These are phyloP conservation scores for Ottelia alismoides DNA, from an alignment of 106 monocot genomes.

Conservation along the genomic window DNA sequence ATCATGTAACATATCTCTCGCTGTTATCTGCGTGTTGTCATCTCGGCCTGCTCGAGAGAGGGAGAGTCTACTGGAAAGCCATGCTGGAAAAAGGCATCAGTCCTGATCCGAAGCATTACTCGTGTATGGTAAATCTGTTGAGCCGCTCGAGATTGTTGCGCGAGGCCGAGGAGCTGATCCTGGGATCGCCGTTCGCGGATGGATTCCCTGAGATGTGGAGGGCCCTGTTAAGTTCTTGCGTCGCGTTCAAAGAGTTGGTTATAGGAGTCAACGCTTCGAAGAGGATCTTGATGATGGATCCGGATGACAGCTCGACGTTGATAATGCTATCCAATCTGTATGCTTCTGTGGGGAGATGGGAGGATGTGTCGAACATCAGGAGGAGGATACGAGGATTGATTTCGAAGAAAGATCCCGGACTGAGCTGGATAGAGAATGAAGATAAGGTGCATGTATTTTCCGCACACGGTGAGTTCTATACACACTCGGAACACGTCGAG, in stretches of 20 bases:
- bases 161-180: constrained; percentile 65
- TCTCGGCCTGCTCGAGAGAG: constrained; percentile 54
- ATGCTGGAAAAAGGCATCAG: constrained; percentile 51
- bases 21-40: constrained; percentile 79
- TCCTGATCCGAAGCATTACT: constrained; percentile 68
- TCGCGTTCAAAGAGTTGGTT: constrained; percentile 32
- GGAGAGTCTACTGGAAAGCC: constrained; percentile 67
- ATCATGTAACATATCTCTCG: constrained; percentile 68
- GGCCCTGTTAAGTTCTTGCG: constrained; percentile 61
- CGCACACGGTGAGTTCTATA: constrained; percentile 49
- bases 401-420: constrained; percentile 71
- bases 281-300: constrained; percentile 29
- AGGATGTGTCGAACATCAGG: constrained; percentile 43
- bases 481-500: constrained; percentile 30
- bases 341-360: constrained; percentile 65
- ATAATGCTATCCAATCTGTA: constrained; percentile 84
- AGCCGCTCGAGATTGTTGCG: constrained; percentile 47
- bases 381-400: constrained; percentile 56
- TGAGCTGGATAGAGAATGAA: constrained; percentile 75
- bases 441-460: constrained; percentile 42
- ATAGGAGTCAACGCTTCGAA: constrained; percentile 50
- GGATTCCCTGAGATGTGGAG: constrained; percentile 60
- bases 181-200: constrained; percentile 34
- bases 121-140: constrained; percentile 66
- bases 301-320: constrained; percentile 48